These are phyloP conservation scores for Populus hybrid DNA, from an alignment of 441 rosid species.

Conservation along the genomic window DNA sequence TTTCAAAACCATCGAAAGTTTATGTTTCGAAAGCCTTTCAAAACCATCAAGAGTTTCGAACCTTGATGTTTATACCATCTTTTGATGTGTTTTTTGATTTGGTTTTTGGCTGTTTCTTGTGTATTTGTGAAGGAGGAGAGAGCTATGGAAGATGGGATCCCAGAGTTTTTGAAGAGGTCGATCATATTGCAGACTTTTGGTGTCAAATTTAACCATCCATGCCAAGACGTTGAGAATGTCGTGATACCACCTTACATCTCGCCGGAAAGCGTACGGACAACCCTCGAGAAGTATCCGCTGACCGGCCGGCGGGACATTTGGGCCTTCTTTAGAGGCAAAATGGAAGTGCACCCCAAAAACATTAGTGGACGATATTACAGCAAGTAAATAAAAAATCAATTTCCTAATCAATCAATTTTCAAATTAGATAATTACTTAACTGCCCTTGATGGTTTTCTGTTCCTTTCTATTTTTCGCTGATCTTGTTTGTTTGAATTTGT, in stretches of 20 bases:
- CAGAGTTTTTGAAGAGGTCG: conserved; percentile 63
- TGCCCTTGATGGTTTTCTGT: not conserved
- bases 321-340: conserved; percentile 91
- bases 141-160: conserved; percentile 75
- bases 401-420: not conserved
- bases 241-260: conserved; percentile 84
- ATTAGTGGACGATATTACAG: conserved; percentile 85
- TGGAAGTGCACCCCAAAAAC: conserved; percentile 93
- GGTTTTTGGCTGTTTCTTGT: not conserved
- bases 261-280: conserved; percentile 52
- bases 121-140: conserved; percentile 53
- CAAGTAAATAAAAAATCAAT: conserved; percentile 42
- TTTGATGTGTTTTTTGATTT: not conserved
- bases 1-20: no score
- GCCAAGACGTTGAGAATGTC: conserved; percentile 77
- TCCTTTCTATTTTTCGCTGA: not conserved
- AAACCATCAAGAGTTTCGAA: not conserved
- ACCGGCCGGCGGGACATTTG: conserved; percentile 60
- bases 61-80: not conserved
- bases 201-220: conserved; percentile 70
- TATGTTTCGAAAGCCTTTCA: not conserved
- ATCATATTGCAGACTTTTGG: conserved; percentile 88
- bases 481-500: not conserved
- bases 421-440: not conserved
- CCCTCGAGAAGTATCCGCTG: conserved; percentile 39